Percentiles rank a stretch among this genome's conserved stretches.
phyloP scores from a whole-genome alignment of 768 basidiomycete genomes.

The Neoboletus brunneissimus region DNA sequence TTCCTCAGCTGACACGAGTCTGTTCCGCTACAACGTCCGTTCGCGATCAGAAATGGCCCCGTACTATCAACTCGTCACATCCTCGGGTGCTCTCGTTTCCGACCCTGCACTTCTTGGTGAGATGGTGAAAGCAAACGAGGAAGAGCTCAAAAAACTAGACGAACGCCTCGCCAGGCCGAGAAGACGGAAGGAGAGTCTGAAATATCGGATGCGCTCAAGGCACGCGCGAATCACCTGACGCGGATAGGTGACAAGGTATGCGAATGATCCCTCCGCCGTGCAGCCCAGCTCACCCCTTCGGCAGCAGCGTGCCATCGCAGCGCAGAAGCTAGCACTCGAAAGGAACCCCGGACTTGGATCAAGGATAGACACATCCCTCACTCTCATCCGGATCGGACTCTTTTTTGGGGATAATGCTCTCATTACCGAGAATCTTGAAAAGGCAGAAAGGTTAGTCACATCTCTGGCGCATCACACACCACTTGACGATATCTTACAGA shows the following conservation, averaged over 20 bases:
- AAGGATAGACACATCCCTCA: constrained; percentile 88
- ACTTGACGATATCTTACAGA: constrained; percentile 36
- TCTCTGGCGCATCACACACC: background rate
- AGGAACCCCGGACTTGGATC: constrained; percentile 93
- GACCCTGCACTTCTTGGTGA: constrained; percentile 32
- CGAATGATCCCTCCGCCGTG: background rate
- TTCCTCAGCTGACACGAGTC: background rate
- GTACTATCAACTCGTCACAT: constrained; percentile 63
- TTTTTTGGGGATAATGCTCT: constrained; percentile 86
- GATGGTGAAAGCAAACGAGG: constrained; percentile 56
- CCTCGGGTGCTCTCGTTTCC: constrained; percentile 44
- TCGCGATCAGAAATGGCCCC: constrained; percentile 76
- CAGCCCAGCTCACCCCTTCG: background rate
- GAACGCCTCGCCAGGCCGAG: constrained; percentile 76
- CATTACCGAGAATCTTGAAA: constrained; percentile 66
- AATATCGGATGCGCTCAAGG: constrained; percentile 83
- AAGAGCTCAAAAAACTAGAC: constrained; percentile 71
- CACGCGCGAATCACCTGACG: constrained; percentile 81
- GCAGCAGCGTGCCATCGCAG: constrained; percentile 78
- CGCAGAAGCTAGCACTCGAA: constrained; percentile 79
- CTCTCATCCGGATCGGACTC: constrained; percentile 84
- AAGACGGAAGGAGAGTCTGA: constrained; percentile 93
- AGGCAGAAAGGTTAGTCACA: constrained; percentile 71
- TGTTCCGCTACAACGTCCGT: background rate
- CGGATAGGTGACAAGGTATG: constrained; percentile 79